Evolutionary conservation across 2,329 filamentous ascomycete species (phyloP), one percentile per base, ranked within the genome.

Genomic region (Escovopsis sp.): DNA sequence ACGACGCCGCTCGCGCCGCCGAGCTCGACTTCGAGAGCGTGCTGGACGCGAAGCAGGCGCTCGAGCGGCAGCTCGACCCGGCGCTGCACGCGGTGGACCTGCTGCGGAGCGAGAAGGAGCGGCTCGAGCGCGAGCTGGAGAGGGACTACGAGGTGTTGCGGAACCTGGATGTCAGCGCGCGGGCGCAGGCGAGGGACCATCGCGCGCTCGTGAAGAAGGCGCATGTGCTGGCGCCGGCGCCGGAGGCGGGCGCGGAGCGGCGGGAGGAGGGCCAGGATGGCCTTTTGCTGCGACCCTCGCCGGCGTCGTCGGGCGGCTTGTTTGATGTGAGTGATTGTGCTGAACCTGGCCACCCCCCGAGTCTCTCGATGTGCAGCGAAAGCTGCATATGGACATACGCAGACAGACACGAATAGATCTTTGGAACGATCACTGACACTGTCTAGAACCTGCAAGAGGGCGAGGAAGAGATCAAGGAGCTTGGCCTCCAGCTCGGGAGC

Each of bases 21-120:
- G 73, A 79, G 48, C 70, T 84, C 32, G 68, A 79, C 46, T 76
- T 76, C 42, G 77, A 83, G 49, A 69, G 65, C 45, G 67, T 76
- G 12, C 58, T 78, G 8, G 69, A 76, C 45, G 67, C 66, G n/a
- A 71, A 71, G 41, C 57, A 62, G 38, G 54, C 54, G 8, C 53
- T 79, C 18, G 70, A 79, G 48, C 58, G 58, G 39, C 66, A 69
- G 53, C 65, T 83, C 5, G 75, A 71, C 13, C 72, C 76, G 2
- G 58, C 70, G 15, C 55, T 76, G 29, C 76, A 83, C 53, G 66
- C 72, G 4, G 68, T 79, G 17, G 65, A 70, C 42, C 55, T 83
- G 31, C 60, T 84, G 23, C 57, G 58, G 36, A 58, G 62, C 19
- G 76, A 80, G 52, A 67, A 70, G 43, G 63, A 62, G 40, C 63